Base-by-base conservation (phyloP, 2,329 filamentous ascomycete species). In the Thelonectria discophora region DNA sequence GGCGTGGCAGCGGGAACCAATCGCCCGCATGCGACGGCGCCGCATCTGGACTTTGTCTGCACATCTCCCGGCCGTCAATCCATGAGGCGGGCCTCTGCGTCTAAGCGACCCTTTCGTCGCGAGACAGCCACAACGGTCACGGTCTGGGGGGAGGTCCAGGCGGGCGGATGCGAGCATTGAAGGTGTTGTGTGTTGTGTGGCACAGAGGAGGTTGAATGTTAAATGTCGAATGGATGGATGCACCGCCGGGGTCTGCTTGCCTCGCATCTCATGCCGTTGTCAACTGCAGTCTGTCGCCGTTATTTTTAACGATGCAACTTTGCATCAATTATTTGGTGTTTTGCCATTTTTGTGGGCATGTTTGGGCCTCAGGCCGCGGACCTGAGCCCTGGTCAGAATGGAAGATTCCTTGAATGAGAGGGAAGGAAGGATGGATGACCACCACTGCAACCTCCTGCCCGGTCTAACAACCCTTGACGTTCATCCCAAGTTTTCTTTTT, bases 1-100 rank as follows among this genome's bases (percentile, higher is more conserved):
- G 51, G 66, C 59, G 63, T 66, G 57, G 49, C 40, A n/a, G 55
- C 55, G 42, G 55, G 63, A 68, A 50, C 69, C 69, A 71, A 71
- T 71, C 69, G 69, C 64, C 56, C 60, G 39, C 56, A 20, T 48
- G 24, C 48, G 58, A 51, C 56, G 47, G 39, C 32, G 54, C 55
- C 58, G 58, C 63, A 24, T 24, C 24, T 24, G 24, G 24, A 24
- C 24, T 7, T 24, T 24, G 24, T 24, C 32, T 34, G 32, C 32
- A 34, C 32, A 34, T 45, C 45, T 50, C 43, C 27, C 13, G 15
- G 46, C 15, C 45, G n/a, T 48, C 20, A 20, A 27, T 27, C 30
- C 30, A 32, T 32, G 30, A 32, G 43, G 30, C 30, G 30, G 30
- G 30, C 30, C 32, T 34, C 12, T 34, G 32, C 32, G 32, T 34